Conservation (phyloP, 768 basidiomycete genomes). For the Cystobasidium tubakii region DNA sequence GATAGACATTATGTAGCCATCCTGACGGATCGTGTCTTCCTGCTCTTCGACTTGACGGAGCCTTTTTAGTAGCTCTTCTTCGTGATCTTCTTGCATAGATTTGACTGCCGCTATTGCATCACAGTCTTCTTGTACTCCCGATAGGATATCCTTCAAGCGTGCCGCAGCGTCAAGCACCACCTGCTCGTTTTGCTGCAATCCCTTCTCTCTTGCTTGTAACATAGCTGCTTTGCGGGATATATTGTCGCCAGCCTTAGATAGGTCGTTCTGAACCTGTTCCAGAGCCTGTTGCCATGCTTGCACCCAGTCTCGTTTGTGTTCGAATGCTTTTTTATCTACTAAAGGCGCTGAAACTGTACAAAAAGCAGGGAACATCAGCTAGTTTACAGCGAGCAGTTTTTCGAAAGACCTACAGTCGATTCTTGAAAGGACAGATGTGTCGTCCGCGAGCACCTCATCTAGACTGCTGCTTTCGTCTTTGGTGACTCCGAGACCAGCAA, state of each 20-base stretch:
- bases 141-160: background rate
- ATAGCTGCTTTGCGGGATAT: background rate
- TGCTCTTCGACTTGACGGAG: slow-evolving; percentile 3
- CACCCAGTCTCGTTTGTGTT: slow-evolving; percentile 1
- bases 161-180: background rate
- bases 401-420: background rate
- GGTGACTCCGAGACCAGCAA: background rate
- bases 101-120: background rate
- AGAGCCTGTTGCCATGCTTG: background rate
- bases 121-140: background rate
- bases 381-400: background rate
- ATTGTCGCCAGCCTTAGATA: background rate
- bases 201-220: background rate
- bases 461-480: background rate
- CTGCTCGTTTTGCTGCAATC: background rate
- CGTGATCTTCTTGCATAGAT: slow-evolving; percentile 19
- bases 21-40: slow-evolving; percentile 7
- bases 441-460: background rate
- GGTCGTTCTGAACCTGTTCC: background rate
- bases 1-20: background rate
- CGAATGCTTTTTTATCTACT: background rate
- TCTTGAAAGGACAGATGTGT: background rate
- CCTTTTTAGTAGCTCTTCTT: slow-evolving; percentile 28
- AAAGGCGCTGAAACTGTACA: background rate
- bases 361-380: background rate